These are phyloP conservation scores for Saksenaea oblongispora DNA, from an alignment of 371 early-diverging fungal species.

Conservation along the genomic window DNA sequence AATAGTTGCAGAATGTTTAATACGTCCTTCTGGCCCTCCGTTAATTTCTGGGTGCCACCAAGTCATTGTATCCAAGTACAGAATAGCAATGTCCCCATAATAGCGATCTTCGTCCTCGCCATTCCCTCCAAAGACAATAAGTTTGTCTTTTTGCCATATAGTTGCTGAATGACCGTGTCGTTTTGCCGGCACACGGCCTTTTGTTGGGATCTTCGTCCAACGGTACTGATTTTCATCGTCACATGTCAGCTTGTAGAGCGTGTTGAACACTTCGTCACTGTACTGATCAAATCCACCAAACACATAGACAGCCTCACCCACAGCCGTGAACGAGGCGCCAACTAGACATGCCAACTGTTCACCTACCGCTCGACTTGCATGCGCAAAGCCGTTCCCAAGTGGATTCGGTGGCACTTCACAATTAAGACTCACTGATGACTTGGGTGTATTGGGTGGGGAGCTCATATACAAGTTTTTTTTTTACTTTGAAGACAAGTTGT, in stretches of 20 bases:
- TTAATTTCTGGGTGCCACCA: slow-evolving; percentile 59
- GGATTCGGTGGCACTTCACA: neutral
- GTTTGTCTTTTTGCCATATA: slow-evolving; percentile 54
- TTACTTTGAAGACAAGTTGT: neutral
- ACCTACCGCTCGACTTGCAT: slow-evolving; percentile 23
- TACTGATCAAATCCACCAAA: slow-evolving; percentile 73
- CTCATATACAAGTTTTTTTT: neutral
- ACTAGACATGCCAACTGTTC: slow-evolving; percentile 57
- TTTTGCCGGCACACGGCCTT: slow-evolving; percentile 47
- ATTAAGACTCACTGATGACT: slow-evolving; percentile 2
- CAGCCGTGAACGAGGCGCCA: slow-evolving; percentile 56
- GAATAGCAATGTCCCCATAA: slow-evolving; percentile 58
- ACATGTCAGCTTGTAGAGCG: slow-evolving; percentile 42
- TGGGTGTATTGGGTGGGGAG: neutral
- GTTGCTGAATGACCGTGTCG: slow-evolving; percentile 67
- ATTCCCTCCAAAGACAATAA: slow-evolving; percentile 69
- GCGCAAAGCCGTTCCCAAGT: neutral
- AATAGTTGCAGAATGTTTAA: slow-evolving; percentile 66
- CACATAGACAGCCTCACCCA: slow-evolving; percentile 45
- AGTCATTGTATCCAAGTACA: slow-evolving; percentile 55
- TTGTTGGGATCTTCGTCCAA: slow-evolving; percentile 55
- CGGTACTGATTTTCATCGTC: slow-evolving; percentile 42
- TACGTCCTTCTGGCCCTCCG: slow-evolving; percentile 47
- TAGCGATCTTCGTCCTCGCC: slow-evolving; percentile 48
- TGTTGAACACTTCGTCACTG: slow-evolving; percentile 67